Evolutionary conservation across 257 asterid genomes (phyloP).

Genomic region (Ehretia macrophylla): DNA sequence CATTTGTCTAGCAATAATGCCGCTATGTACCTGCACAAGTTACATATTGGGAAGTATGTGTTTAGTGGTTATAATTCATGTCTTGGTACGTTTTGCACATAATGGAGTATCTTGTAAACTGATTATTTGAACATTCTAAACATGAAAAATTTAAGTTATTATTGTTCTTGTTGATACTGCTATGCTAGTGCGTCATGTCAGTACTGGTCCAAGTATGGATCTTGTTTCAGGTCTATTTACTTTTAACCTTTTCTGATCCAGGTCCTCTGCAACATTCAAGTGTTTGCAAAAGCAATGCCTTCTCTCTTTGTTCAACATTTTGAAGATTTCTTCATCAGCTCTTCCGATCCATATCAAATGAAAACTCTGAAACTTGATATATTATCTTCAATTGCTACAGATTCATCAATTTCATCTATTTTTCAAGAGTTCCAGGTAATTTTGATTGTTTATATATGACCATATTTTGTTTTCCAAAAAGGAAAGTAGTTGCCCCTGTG

Average conservation of each 20-base stretch:
- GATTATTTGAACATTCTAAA: too few relatives aligned
- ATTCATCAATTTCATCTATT: constrained; percentile 65
- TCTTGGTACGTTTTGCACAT: too few relatives aligned
- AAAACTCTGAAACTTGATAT: constrained; percentile 92
- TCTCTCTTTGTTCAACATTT: constrained; percentile 64
- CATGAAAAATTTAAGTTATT: too few relatives aligned
- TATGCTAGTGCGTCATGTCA: too few relatives aligned
- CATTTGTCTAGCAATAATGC: too few relatives aligned
- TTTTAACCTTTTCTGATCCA: constrained; percentile 30
- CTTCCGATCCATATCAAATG: constrained; percentile 71
- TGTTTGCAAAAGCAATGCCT: constrained; percentile 83
- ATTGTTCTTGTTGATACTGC: too few relatives aligned
- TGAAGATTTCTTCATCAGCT: constrained; percentile 85
- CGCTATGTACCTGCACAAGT: too few relatives aligned
- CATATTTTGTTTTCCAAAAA: background rate
- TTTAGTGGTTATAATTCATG: background rate
- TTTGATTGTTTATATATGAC: background rate
- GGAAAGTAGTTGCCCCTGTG: background rate
- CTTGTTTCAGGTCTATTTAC: background rate
- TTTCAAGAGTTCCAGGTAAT: constrained; percentile 93
- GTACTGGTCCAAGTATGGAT: too few relatives aligned
- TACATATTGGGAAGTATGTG: background rate
- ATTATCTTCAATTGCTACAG: constrained; percentile 73
- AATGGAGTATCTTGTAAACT: too few relatives aligned
- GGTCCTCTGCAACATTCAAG: constrained; percentile 96